Evolutionary conservation across 345 rosid species (phyloP).

Genomic region (Bruguiera sexangula): DNA sequence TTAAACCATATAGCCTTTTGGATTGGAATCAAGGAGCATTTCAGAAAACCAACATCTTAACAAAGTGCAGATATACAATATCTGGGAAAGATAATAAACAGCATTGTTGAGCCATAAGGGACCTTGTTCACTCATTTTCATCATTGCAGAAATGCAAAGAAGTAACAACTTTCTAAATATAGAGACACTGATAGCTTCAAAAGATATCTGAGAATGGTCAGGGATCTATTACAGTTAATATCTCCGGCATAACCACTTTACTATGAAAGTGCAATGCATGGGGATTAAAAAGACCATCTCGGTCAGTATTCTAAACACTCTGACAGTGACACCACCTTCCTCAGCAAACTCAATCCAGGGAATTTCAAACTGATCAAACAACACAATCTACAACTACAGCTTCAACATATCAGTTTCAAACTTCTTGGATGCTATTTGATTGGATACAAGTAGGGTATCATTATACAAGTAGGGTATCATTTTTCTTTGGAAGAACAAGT

Average conservation of each 20-base stretch:
- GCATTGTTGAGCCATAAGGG: background rate
- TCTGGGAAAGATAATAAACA: background rate
- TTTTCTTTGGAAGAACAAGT: background rate
- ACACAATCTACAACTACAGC: background rate
- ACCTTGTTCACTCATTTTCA: background rate
- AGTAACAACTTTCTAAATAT: too few species aligned
- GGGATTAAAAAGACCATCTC: background rate
- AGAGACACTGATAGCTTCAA: too few species aligned
- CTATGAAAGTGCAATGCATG: background rate
- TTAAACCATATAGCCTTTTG: background rate
- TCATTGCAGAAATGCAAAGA: background rate
- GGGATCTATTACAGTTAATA: background rate
- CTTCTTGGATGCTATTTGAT: background rate
- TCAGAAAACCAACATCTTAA: background rate
- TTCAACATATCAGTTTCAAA: background rate
- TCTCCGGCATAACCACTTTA: background rate
- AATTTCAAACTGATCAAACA: background rate
- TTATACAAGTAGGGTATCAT: background rate
- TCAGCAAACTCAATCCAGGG: too few species aligned
- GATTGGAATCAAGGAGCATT: background rate
- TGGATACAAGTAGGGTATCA: background rate
- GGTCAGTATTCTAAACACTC: too few species aligned
- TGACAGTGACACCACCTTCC: too few species aligned
- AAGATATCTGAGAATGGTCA: background rate
- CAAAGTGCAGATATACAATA: background rate